Evolutionary conservation across 2,329 filamentous ascomycete genomes (phyloP).

Genomic region (Neofusicoccum laricinum): DNA sequence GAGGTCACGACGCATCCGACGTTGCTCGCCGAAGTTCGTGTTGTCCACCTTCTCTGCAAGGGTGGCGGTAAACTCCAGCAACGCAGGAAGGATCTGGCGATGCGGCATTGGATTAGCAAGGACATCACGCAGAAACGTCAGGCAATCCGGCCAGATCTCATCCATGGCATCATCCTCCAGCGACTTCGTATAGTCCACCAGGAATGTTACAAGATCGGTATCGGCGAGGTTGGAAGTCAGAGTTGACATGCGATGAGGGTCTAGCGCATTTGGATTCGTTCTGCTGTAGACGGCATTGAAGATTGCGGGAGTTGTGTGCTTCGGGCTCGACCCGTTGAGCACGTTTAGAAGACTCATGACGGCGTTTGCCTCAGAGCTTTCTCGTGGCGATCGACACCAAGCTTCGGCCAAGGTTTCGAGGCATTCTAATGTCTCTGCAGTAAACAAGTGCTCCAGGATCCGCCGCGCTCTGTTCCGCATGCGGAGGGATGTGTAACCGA

Average conservation of each 20-base stretch:
- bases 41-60: conserved; percentile 96
- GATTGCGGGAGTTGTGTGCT: conserved; percentile 86
- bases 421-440: conserved; percentile 88
- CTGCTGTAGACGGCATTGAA: conserved; percentile 97
- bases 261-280: conserved; percentile 78
- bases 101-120: conserved; percentile 93
- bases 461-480: conserved; percentile 87
- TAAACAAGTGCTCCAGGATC: conserved; percentile 88
- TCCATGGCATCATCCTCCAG: conserved; percentile 97
- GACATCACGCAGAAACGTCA: conserved; percentile 83
- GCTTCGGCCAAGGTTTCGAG: conserved; percentile 85
- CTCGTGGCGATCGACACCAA: conserved; percentile 61
- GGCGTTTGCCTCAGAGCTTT: conserved; percentile 55
- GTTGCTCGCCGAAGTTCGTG: conserved; percentile 93
- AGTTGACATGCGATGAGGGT: conserved; percentile 78
- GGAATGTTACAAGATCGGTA: conserved; percentile 78
- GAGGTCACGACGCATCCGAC: conserved; percentile 85
- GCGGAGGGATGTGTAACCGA: conserved; percentile 83
- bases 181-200: conserved; percentile 85
- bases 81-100: conserved; percentile 78
- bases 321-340: conserved; percentile 84
- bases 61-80: conserved; percentile 86
- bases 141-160: conserved; percentile 96
- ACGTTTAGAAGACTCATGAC: conserved; percentile 87
- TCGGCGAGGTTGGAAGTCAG: conserved; percentile 83